Evolutionary conservation across 768 basidiomycete genomes (phyloP).

Genomic region (Rhodotorula kratochvilovae): DNA sequence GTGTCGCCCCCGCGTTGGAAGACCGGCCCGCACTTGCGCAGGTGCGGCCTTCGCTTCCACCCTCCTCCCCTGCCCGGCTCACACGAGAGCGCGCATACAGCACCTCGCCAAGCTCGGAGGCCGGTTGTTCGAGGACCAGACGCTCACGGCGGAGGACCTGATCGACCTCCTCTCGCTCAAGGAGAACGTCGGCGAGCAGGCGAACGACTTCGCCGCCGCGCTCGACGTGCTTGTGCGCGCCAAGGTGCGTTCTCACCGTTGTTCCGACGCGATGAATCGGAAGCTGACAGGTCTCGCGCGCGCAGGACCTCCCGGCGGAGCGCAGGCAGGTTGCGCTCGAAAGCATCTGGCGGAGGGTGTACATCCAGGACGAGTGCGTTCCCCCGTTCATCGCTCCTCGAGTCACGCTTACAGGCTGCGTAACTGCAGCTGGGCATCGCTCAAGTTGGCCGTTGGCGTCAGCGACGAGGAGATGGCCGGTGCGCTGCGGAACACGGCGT

Average conservation of each 20-base stretch:
- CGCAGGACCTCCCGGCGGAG: constrained; percentile 64
- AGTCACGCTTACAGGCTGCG: not conserved
- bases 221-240: constrained; percentile 55
- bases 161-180: constrained; percentile 81
- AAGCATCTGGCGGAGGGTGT: constrained; percentile 80
- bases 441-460: constrained; percentile 68
- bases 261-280: not conserved
- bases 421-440: constrained; percentile 63
- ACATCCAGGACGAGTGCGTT: constrained; percentile 79
- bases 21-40: constrained; percentile 49
- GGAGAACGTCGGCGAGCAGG: constrained; percentile 58
- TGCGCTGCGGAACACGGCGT: constrained; percentile 67
- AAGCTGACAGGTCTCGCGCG: not conserved
- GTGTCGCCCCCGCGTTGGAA: constrained; percentile 12
- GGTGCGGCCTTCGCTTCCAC: constrained; percentile 53
- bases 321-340: constrained; percentile 66
- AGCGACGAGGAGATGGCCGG: constrained; percentile 71
- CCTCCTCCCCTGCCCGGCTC: no score
- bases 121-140: constrained; percentile 67
- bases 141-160: constrained; percentile 69
- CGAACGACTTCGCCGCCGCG: constrained; percentile 51
- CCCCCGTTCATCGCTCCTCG: not conserved
- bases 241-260: constrained; percentile 44
- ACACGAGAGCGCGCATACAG: no score
- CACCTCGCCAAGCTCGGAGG: constrained; percentile 67